Conservation (phyloP, 1,139 yeast species). For the Arxiozyma bovina region DNA sequence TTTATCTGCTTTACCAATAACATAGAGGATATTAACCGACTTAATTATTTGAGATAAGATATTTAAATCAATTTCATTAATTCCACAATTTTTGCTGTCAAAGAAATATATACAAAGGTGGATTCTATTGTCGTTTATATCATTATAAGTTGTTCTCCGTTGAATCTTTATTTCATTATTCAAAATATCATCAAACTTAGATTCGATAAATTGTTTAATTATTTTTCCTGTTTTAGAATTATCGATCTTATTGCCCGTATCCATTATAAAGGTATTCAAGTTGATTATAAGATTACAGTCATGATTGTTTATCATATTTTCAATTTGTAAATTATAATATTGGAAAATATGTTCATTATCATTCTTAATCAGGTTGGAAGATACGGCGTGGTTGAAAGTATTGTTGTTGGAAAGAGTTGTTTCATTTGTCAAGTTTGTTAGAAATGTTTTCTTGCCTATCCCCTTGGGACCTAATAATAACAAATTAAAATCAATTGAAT, state of each 20-base stretch:
- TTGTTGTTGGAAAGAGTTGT: neutral
- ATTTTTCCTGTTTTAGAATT: constrained; percentile 32
- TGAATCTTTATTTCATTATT: constrained; percentile 53
- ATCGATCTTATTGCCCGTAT: constrained; percentile 26
- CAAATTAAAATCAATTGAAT: constrained; percentile 36
- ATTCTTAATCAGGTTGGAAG: neutral
- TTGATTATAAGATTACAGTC: constrained; percentile 7
- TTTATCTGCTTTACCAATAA: constrained; percentile 50
- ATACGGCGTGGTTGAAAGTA: neutral
- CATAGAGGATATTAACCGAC: constrained; percentile 49
- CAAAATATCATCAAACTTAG: constrained; percentile 46
- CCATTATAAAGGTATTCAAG: constrained; percentile 36
- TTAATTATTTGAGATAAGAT: constrained; percentile 43
- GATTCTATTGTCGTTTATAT: constrained; percentile 45
- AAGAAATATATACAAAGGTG: constrained; percentile 58
- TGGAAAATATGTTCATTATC: constrained; percentile 3
- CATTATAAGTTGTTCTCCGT: constrained; percentile 38
- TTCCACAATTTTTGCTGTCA: constrained; percentile 41
- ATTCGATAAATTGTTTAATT: constrained; percentile 44
- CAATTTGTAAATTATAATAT: neutral
- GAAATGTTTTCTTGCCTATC: constrained; percentile 53
- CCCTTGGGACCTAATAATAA: constrained; percentile 57
- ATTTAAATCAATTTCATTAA: constrained; percentile 39
- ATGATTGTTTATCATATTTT: neutral
- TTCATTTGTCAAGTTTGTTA: constrained; percentile 47